phyloP scores from a whole-genome alignment of 1,139 yeast species.

The Wickerhamiella infanticola region DNA sequence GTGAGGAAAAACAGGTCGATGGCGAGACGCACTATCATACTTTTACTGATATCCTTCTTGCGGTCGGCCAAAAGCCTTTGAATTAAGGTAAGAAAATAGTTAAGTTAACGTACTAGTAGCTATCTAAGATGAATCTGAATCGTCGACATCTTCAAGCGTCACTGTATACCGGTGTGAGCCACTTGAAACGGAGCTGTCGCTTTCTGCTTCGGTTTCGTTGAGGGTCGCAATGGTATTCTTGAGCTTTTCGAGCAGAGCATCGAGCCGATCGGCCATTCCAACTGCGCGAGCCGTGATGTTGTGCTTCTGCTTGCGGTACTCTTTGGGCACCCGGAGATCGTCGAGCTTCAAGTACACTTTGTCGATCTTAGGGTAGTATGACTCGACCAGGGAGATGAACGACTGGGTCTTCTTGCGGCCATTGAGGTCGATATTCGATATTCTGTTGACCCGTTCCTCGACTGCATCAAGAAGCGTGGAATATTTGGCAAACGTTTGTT shows the following conservation, averaged over 20 bases:
- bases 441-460: background rate
- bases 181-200: background rate
- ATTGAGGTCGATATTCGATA: background rate
- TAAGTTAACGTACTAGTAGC: no score
- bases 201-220: constrained; percentile 1
- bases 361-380: constrained; percentile 8
- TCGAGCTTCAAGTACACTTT: constrained; percentile 12
- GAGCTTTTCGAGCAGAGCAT: background rate
- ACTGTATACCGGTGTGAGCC: constrained; percentile 8
- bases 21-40: background rate
- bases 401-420: background rate
- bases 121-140: constrained; percentile 1
- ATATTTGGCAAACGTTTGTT: background rate
- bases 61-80: background rate
- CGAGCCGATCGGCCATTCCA: constrained; percentile 14
- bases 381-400: background rate
- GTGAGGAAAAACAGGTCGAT: background rate
- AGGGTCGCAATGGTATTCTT: constrained; percentile 2
- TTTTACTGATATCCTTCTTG: background rate
- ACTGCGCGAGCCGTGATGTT: constrained; percentile 12
- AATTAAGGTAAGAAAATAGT: no score
- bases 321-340: constrained; percentile 7
- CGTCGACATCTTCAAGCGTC: constrained; percentile 12
- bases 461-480: background rate
- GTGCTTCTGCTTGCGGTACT: constrained; percentile 12